Evolutionary conservation across 148 eudicot genomes (phyloP), one percentile per base, ranked within the genome.

Genomic region (Vaccinium myrtillus): DNA sequence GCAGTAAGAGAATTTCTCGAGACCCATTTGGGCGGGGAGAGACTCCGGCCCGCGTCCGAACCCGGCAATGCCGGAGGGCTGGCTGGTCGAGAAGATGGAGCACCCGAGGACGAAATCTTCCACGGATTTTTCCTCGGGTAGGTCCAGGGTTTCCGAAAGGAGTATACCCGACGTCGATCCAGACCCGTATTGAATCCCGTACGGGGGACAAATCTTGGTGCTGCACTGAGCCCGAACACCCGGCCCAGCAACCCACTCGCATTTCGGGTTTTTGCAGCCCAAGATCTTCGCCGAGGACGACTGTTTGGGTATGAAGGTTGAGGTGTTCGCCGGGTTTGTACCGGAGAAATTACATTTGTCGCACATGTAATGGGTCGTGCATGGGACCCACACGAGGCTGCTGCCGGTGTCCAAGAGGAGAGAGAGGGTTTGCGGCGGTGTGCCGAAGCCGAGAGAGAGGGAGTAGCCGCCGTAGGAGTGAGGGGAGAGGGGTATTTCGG

Each of bases 361-460:
- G 85, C 98, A 93, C 19, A 79, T 1, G 81, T 92, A 92, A 19
- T 79, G 78, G 6, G 81, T n/a, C 0, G 94, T 91, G 87, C 98
- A 94, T 12, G 98, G 98, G 79, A 88, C 87, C 98, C 98, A 94
- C 1, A 91, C 80, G 16, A 94, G 91, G 87, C 95, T 93, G 67
- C 96, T 94, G 3, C 96, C 96, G 49, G 98, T 94, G 89, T 94
- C 98, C 84, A 94, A 86, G 25, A 92, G 84, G 14, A 92, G 88
- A 2, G 92, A 87, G 46, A 91, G 83, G 7, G 49, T 70, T 67
- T 94, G 98, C 1, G 94, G 90, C 11, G 98, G 96, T 0, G 94
- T 89, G 8, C 98, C 98, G 21, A 94, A 86, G 69, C 88, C 70
- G 83, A 94, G 91, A 8, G 90, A 82, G 43, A 92, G 65, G 67